Base-by-base conservation (phyloP, 306 rosid genomes). In the Gastrolobium bilobum region DNA sequence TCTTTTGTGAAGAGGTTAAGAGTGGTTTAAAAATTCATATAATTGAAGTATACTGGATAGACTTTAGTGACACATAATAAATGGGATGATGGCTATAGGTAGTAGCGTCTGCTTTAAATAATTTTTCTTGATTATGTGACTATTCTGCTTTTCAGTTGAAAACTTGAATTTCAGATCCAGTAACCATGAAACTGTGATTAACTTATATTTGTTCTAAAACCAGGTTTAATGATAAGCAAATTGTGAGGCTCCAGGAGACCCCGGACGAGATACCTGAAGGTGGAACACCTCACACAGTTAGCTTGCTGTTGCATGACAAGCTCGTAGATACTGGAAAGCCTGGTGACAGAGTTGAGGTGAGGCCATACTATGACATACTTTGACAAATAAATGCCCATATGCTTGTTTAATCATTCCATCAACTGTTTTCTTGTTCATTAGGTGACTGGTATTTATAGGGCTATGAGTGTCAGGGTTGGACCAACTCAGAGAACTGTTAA, bases 251-350 rank as follows among this genome's bases (percentile, higher is more conserved):
- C 69, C 99, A 95, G 84, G 98, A 95, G 91, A 95, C 97, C 34
- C 99, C 98, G 59, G 98, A 95, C 53, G 98, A 95, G 84, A 95
- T 95, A 47, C 99, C 98, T 26, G 99, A 95, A 34, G 99, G 99
- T 76, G 99, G 99, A 58, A 95, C 99, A 38, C 98, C 99, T 34
- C 99, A 95, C 87, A 93, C 97, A 2, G 99, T 95, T 61, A 95
- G 97, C 87, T 83, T 95, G 91, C 86, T 95, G 84, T 76, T 95
- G 97, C 98, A 95, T 68, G 98, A 91, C 89, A 93, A 93, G 84
- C 90, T 95, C 80, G 99, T 95, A 68, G 99, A 95, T 84, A 57
- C 88, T 70, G 98, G 92, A 80, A 95, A 93, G 88, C 99, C 98
- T 10, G 99, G 99, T 75, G 99, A 93, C 83, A 87, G 98, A 88